Base-by-base conservation (phyloP, 1,284 basidiomycete species). In the Ustilago bromivora region DNA sequence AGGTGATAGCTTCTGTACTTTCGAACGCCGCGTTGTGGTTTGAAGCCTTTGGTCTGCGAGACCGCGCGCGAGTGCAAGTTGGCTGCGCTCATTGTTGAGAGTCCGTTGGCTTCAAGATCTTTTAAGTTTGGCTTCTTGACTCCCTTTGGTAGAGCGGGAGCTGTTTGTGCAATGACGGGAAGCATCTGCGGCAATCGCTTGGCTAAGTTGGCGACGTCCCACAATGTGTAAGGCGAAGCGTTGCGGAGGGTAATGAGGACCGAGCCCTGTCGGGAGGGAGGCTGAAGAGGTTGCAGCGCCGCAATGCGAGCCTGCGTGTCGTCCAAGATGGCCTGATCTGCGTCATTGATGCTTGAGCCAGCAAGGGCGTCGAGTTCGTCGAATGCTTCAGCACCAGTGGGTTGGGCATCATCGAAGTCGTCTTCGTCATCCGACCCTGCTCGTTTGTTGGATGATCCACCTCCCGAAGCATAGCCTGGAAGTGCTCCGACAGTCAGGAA, bases 161-260 rank as follows among this genome's bases (percentile, higher is more conserved):
- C 83, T 8, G 75, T 69, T 7, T 61, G 57, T 10, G 74, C 65
- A 36, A 85, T 90, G 89, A 6, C 92, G 90, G 51, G 95, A 71
- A 84, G 94, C 90, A 55, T 51, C 17, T 67, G 56, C 41, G 75
- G 60, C 13, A 83, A 68, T 32, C 66, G 76, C 56, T 81, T 72
- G 40, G 36, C 38, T 23, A 71, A 76, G 61, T 64, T 74, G 34
- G 87, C 73, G 15, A 86, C 88, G 63, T 82, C 92, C 94, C 96
- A 99, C 61, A 92, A 87, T 1, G 93, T 94, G 86, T 99, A 99
- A 0, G 96, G 97, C 0, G 90, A 80, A 28, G 92, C 92, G 84
- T 96, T 94, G 58, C 96, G 90, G 41, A 98, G 88, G 0, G 96
- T 97, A 59, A 98, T 89, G 36, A 98, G 89, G n/a, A 98, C 87